These are phyloP conservation scores for Pistacia vera DNA, from an alignment of 345 rosid species.

Conservation along the genomic window DNA sequence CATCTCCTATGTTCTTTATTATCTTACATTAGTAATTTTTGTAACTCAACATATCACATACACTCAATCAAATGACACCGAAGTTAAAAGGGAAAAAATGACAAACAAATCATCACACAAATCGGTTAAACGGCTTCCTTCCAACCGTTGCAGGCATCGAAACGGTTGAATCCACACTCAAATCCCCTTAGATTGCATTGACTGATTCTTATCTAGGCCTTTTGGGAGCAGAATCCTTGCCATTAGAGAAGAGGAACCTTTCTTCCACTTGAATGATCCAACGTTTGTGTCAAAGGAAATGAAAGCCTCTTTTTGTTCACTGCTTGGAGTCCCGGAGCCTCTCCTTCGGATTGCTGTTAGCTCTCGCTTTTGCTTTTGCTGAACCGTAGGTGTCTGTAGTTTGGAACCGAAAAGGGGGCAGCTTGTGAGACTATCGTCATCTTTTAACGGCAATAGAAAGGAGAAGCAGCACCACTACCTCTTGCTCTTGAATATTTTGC, in stretches of 20 bases:
- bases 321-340: constrained; percentile 62
- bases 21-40: constrained; percentile 40
- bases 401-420: constrained; percentile 92
- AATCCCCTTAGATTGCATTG: constrained; percentile 55
- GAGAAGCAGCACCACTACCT: constrained; percentile 59
- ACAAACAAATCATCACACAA: constrained; percentile 58
- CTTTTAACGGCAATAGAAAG: constrained; percentile 59
- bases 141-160: constrained; percentile 85
- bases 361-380: constrained; percentile 76
- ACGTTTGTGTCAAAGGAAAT: constrained; percentile 65
- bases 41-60: constrained; percentile 39
- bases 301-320: constrained; percentile 76
- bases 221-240: constrained; percentile 56
- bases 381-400: constrained; percentile 89
- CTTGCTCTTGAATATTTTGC: constrained; percentile 65
- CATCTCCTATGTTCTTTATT: constrained; percentile 44
- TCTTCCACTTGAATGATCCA: constrained; percentile 82
- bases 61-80: constrained; percentile 49
- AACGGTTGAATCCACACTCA: constrained; percentile 78
- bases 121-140: constrained; percentile 89
- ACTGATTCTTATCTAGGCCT: constrained; percentile 38
- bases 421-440: constrained; percentile 91
- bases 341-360: constrained; percentile 76
- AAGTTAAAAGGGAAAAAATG: constrained; percentile 14
- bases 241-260: constrained; percentile 63